Base-by-base conservation (phyloP, 306 rosid species). In the Echinosophora koreensis region DNA sequence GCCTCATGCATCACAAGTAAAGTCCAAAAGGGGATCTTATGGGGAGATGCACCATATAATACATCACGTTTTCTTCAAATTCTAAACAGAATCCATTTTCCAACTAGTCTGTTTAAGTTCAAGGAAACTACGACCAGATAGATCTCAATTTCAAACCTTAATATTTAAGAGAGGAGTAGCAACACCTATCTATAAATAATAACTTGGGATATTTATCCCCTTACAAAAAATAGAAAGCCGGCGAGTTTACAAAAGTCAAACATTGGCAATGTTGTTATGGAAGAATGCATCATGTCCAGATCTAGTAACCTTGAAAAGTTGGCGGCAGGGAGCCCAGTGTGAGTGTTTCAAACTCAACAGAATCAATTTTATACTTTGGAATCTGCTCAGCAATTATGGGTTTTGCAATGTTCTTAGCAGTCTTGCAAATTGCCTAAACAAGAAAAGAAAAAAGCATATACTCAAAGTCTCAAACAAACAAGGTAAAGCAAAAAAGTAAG, bases 381-480 rank as follows among this genome's bases (percentile, higher is more conserved):
- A 90, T 94, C 85, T 94, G 88, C 88, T 92, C 90, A 32, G 91
- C 93, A 78, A 94, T 92, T 38, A 94, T 92, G 68, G 98, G 96
- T 78, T 87, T 86, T 3, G 88, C 96, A 81, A 92, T 89, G 63
- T 80, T 86, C 82, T 56, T 88, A 4, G 84, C 93, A 73, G 92
- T 92, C 89, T 86, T 92, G 77, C 97, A 92, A 76, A 92, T 94
- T 52, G 97, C 97, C 97, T 94, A 66, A 38, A 27, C 14, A 74
- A 61, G 47, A 69, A 67, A 47, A 41, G 0, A 66, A 42, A 10
- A 4, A 4, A 16, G 5, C 28, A 39, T 16, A 35, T 5, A 47
- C n/a, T 39, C 71, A 44, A 44, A 44, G 14, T 44, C 50, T 44
- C 50, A 35, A 30, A 51, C 9, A 16, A 39, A 18, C 35, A 58